These are phyloP conservation scores for Endotrypanum monterogeii DNA, from an alignment of 208 protist species.

Conservation along the genomic window DNA sequence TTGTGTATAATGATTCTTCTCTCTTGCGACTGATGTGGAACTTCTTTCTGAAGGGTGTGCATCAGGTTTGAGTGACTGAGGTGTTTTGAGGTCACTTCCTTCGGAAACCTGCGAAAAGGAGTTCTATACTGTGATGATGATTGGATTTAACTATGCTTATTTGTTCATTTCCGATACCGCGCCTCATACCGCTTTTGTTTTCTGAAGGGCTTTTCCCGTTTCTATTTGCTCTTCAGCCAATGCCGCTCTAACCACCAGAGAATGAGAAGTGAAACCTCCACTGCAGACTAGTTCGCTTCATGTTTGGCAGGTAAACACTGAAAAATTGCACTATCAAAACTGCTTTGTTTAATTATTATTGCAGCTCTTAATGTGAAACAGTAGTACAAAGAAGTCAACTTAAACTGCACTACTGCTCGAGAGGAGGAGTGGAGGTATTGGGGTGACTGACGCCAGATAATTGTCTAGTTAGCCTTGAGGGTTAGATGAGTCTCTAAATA, in stretches of 20 bases:
- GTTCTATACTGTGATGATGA: neutral
- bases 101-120: neutral
- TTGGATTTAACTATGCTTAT: neutral
- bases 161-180: neutral
- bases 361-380: neutral
- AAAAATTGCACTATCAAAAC: neutral
- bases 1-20: neutral
- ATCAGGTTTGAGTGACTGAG: neutral
- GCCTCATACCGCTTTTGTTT: too few relatives aligned
- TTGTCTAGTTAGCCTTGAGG: neutral
- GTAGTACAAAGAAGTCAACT: neutral
- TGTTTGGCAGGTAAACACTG: neutral
- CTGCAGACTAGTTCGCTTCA: neutral
- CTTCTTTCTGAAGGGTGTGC: neutral
- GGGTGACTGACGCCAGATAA: too few relatives aligned
- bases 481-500: conserved; percentile 10
- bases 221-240: neutral
- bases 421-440: neutral
- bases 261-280: neutral
- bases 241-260: neutral
- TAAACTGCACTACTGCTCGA: too few relatives aligned
- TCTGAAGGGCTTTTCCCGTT: neutral
- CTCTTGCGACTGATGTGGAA: neutral
- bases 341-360: neutral
- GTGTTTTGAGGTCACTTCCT: too few relatives aligned